Percentiles rank a stretch among this genome's conserved stretches.
These are phyloP conservation scores for Aspergillus olivimuriae DNA, from an alignment of 495 filamentous ascomycete species.

Conservation along the genomic window DNA sequence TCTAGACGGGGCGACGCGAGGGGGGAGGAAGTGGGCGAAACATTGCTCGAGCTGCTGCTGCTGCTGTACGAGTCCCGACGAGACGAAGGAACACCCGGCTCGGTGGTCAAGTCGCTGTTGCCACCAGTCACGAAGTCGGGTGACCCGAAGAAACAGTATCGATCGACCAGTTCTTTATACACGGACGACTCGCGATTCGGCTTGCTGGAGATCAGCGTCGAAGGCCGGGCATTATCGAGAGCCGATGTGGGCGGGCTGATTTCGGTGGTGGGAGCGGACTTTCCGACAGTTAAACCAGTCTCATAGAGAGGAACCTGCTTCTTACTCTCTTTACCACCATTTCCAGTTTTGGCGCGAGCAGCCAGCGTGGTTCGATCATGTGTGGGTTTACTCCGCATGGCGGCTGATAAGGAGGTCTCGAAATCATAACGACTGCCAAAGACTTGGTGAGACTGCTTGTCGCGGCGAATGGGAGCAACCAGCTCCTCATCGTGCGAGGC, in stretches of 20 bases:
- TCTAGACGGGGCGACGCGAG: slow-evolving; percentile 16
- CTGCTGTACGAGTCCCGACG: slow-evolving; percentile 3
- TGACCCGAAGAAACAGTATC: slow-evolving; percentile 60
- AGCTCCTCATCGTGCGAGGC: slow-evolving; percentile 29
- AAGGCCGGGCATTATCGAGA: slow-evolving; percentile 32
- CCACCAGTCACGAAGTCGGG: background rate
- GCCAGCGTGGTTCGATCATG: slow-evolving; percentile 44
- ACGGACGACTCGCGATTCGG: slow-evolving; percentile 72
- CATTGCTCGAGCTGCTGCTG: slow-evolving; percentile 16
- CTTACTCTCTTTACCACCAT: slow-evolving; percentile 3
- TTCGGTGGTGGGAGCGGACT: slow-evolving; percentile 18
- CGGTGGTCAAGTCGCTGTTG: too few species aligned
- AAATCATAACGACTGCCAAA: slow-evolving; percentile 95
- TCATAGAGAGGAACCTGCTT: slow-evolving; percentile 10
- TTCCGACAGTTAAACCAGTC: slow-evolving; percentile 8
- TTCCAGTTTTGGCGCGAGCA: slow-evolving; percentile 30
- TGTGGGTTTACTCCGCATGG: slow-evolving; percentile 58
- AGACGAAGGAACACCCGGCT: slow-evolving; percentile 6
- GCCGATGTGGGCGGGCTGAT: slow-evolving; percentile 8
- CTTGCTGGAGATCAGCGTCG: slow-evolving; percentile 50
- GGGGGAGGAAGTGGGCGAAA: slow-evolving; percentile 19
- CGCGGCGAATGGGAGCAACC: slow-evolving; percentile 43
- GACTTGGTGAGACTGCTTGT: slow-evolving; percentile 61
- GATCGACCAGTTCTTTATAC: slow-evolving; percentile 91
- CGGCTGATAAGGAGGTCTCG: slow-evolving; percentile 75